Evolutionary conservation across 2,329 filamentous ascomycete genomes (phyloP).

Genomic region (Penicillium sp.): DNA sequence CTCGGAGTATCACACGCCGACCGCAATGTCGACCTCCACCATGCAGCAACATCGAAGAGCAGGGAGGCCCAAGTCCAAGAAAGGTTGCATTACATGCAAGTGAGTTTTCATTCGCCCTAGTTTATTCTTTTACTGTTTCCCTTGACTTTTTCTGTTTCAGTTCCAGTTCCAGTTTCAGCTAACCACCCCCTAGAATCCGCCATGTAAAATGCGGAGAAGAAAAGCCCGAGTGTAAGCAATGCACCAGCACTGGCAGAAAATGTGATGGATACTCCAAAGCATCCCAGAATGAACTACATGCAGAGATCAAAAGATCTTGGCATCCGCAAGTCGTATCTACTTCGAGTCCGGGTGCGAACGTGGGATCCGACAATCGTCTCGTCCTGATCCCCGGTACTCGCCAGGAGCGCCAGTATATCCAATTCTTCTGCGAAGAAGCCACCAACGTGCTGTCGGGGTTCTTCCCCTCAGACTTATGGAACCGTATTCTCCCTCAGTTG

Average conservation of each 20-base stretch:
- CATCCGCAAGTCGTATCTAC: neutral
- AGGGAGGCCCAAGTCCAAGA: conserved; percentile 13
- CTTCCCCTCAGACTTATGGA: conserved; percentile 37
- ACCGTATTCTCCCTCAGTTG: conserved; percentile 51
- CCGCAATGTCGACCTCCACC: neutral
- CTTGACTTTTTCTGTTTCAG: neutral
- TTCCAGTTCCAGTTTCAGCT: neutral
- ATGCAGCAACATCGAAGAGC: conserved; percentile 8
- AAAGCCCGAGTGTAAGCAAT: conserved; percentile 59
- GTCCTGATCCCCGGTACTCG: conserved; percentile 28
- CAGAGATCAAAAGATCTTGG: neutral
- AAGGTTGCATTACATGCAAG: conserved; percentile 62
- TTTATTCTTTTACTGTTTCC: neutral
- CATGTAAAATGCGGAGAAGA: conserved; percentile 63
- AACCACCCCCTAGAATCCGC: conserved; percentile 48
- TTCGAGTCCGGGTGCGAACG: neutral
- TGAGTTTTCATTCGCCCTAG: conserved; percentile 30
- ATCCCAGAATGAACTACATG: conserved; percentile 15
- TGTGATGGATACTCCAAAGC: conserved; percentile 58
- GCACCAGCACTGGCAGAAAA: conserved; percentile 58
- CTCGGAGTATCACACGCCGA: neutral
- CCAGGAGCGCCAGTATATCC: conserved; percentile 42
- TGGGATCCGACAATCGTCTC: conserved; percentile 18
- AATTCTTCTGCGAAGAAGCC: conserved; percentile 48
- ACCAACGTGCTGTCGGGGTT: conserved; percentile 50